These are phyloP conservation scores for Aspergillus ochraceoroseus DNA, from an alignment of 2,329 filamentous ascomycete species.

Conservation along the genomic window DNA sequence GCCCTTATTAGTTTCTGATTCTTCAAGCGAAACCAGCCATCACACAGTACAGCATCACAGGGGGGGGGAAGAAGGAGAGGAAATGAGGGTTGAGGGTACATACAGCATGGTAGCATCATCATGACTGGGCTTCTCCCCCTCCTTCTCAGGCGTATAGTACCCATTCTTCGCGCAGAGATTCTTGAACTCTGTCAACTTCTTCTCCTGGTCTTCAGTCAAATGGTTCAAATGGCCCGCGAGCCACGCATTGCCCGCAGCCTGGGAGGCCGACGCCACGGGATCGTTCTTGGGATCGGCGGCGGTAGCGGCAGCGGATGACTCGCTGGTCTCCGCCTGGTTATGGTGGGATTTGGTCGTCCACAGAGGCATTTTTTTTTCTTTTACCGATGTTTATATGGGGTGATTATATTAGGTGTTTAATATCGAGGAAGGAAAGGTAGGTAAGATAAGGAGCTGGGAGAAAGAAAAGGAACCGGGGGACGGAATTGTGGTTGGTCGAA, in stretches of 20 bases:
- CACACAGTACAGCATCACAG: neutral
- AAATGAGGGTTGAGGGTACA: conserved; percentile 18
- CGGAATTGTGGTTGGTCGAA: conserved; percentile 6
- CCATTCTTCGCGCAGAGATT: conserved; percentile 59
- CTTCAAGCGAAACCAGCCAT: neutral
- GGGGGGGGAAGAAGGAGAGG: neutral
- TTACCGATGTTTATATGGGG: too few species aligned
- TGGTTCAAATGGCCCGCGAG: conserved; percentile 69
- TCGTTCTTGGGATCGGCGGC: conserved; percentile 34
- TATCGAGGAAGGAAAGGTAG: too few species aligned
- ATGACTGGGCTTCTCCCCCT: conserved; percentile 40
- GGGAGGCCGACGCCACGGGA: conserved; percentile 33
- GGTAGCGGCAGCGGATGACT: conserved; percentile 16
- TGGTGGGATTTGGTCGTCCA: conserved; percentile 32
- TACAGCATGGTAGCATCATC: conserved; percentile 49
- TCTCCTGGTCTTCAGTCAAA: conserved; percentile 63
- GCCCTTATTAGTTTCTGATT: conserved; percentile 1
- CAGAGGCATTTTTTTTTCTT: conserved; percentile 22
- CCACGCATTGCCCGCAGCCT: conserved; percentile 37
- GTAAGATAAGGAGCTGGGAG: conserved; percentile 1
- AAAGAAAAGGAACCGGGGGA: neutral
- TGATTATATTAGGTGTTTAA: too few species aligned
- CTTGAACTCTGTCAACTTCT: conserved; percentile 69
- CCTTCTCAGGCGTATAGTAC: conserved; percentile 42
- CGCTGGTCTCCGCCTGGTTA: conserved; percentile 28